phyloP scores from a whole-genome alignment of 140 eudicot species.

The Cichorium intybus region DNA sequence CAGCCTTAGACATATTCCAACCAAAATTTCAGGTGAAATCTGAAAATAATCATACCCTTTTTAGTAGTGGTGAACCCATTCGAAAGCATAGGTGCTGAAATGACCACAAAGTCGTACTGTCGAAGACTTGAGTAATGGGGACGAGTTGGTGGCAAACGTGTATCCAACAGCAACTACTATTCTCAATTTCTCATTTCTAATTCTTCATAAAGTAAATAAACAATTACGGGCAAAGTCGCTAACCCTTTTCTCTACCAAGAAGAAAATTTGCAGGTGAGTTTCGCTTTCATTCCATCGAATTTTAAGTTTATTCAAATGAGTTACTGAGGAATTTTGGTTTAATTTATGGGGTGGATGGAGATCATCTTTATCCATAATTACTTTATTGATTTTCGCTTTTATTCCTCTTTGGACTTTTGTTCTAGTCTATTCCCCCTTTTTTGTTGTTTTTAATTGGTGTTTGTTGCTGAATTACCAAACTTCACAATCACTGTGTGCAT shows the following conservation, averaged over 20 bases:
- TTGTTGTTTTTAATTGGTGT: conserved; percentile 12
- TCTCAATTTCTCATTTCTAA: neutral
- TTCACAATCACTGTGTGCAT: conserved; percentile 23
- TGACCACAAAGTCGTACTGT: neutral
- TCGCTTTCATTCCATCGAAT: conserved; percentile 11
- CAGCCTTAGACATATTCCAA: no score
- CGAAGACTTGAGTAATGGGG: neutral
- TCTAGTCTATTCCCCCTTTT: neutral
- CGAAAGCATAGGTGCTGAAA: no score
- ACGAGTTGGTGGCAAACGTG: conserved; percentile 23
- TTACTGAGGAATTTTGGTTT: conserved; percentile 8
- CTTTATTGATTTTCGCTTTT: conserved; percentile 2
- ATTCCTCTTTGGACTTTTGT: conserved; percentile 24
- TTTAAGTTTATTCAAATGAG: conserved; percentile 12
- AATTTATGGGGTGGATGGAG: conserved; percentile 1
- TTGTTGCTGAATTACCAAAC: conserved; percentile 40
- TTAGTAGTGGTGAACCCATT: no score
- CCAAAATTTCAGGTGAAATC: no score
- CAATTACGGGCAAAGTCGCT: neutral
- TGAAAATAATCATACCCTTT: no score
- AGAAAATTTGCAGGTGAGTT: conserved; percentile 22
- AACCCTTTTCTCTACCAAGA: conserved; percentile 17
- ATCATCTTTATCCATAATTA: neutral
- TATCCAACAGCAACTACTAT: conserved; percentile 5
- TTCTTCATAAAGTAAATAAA: neutral